Conservation (phyloP, 345 rosid species). For the Eucalyptus victrix region DNA sequence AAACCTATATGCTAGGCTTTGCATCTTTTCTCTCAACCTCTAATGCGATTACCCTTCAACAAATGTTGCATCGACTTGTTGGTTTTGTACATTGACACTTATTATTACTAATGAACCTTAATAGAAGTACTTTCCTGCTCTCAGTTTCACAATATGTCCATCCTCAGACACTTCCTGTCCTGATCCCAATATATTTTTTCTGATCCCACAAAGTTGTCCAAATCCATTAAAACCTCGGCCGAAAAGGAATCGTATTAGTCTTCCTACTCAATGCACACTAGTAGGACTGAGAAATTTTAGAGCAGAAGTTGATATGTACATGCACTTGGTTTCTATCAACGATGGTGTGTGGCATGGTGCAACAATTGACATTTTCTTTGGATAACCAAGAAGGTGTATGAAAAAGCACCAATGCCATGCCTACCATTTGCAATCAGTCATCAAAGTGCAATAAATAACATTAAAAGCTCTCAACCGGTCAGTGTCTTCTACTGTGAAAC, state of each 20-base stretch:
- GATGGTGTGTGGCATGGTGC: not conserved
- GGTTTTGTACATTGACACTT: not conserved
- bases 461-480: not conserved
- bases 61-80: not conserved
- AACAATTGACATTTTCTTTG: not conserved
- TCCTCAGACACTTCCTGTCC: not conserved
- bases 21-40: not conserved
- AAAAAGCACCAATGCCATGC: not conserved
- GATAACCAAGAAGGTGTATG: not conserved
- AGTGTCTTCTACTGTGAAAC: not conserved
- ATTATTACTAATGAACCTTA: not conserved
- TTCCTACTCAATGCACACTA: not conserved
- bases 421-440: not conserved
- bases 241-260: not conserved
- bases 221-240: not conserved
- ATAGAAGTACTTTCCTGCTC: not conserved
- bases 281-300: not conserved
- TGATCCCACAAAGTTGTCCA: not conserved
- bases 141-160: not conserved
- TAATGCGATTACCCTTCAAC: not conserved
- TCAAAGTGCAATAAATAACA: not conserved
- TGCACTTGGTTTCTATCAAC: not conserved
- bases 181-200: not conserved
- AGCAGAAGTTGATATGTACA: not conserved
- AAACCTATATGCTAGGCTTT: not conserved